Evolutionary conservation across 169 alveolate genomes (phyloP).

Genomic region (Toxoplasma gondii): DNA sequence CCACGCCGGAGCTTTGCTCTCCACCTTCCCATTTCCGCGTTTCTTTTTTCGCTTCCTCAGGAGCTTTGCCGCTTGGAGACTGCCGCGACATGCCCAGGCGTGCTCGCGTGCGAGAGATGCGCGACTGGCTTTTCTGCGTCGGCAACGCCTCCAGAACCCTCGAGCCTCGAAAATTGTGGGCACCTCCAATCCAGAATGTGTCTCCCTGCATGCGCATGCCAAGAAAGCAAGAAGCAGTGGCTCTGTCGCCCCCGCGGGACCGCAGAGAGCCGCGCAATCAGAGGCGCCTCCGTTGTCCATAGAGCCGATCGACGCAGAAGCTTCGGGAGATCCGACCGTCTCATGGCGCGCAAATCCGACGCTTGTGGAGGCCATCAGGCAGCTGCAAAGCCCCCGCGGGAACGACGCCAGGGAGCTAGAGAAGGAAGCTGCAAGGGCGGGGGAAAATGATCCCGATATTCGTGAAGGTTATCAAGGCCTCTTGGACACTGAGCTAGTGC

Average conservation of each 20-base stretch:
- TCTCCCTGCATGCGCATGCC: not conserved
- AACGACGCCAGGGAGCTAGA: no score
- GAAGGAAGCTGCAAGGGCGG: no score
- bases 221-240: not conserved
- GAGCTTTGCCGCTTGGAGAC: not conserved
- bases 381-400: no score
- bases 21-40: not conserved
- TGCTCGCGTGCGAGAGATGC: not conserved
- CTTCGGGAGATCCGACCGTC: no score
- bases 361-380: no score
- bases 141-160: not conserved
- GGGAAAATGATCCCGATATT: no score
- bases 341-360: no score
- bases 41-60: not conserved
- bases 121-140: not conserved
- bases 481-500: no score
- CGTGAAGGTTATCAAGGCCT: no score
- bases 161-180: not conserved
- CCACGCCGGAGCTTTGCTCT: no score
- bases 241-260: not conserved
- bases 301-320: no score
- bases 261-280: not conserved
- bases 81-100: not conserved
- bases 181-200: not conserved
- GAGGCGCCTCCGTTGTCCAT: no score